Conservation (phyloP, 805 yeast species). For the Zygosaccharomyces rouxii region DNA sequence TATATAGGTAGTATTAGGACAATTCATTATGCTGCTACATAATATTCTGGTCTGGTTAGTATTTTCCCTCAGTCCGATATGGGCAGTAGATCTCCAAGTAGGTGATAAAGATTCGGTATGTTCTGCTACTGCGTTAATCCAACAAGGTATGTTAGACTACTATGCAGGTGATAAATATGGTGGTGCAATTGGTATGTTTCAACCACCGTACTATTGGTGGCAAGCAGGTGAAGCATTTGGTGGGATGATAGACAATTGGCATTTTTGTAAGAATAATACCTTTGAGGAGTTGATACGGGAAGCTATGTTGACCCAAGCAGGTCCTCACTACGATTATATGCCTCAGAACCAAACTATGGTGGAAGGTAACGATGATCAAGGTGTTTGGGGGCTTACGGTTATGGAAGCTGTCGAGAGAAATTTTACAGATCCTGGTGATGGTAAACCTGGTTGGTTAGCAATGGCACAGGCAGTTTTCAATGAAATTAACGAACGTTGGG, state of each 20-base stretch:
- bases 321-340: conserved; percentile 48
- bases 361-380: conserved; percentile 73
- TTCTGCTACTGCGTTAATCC: conserved; percentile 51
- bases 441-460: conserved; percentile 48
- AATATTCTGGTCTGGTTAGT: background rate
- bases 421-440: conserved; percentile 45
- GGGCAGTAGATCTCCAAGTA: conserved; percentile 40
- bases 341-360: conserved; percentile 61
- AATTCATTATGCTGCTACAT: conserved; percentile 2
- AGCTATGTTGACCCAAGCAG: conserved; percentile 45
- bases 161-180: conserved; percentile 57
- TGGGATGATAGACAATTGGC: conserved; percentile 66
- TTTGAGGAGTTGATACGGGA: conserved; percentile 52
- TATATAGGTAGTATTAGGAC: background rate
- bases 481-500: conserved; percentile 59
- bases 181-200: conserved; percentile 68
- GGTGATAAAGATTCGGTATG: conserved; percentile 46
- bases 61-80: conserved; percentile 1
- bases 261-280: conserved; percentile 62
- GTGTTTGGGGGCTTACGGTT: conserved; percentile 62
- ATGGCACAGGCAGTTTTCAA: conserved; percentile 56
- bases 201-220: conserved; percentile 82
- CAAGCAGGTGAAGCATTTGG: conserved; percentile 80
- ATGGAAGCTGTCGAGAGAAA: conserved; percentile 60
- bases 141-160: conserved; percentile 61